A percentile compares a stretch with the other conserved stretches of the same genome.
Conservation (phyloP, 225 moss, liverwort and hornwort species). For the Straminergon stramineum region DNA sequence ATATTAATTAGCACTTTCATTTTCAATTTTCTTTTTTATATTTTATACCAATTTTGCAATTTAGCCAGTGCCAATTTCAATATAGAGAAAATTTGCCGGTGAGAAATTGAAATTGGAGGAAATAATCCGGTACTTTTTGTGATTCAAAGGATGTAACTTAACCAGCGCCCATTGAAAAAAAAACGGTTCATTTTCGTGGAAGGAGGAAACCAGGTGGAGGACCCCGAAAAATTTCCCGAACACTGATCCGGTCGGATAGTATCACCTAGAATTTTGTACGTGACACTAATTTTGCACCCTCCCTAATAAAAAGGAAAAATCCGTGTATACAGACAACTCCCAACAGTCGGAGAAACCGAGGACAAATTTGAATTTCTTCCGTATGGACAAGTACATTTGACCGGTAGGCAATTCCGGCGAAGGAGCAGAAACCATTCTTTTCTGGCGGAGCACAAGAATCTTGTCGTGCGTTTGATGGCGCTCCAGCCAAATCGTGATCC, state of each 20-base stretch:
- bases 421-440: neutral
- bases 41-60: too few species aligned
- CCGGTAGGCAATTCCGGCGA: neutral
- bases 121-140: too few species aligned
- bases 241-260: neutral
- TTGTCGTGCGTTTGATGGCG: neutral
- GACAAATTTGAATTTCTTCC: neutral
- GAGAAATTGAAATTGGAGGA: too few species aligned
- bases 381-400: neutral
- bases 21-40: too few species aligned
- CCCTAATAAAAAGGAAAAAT: neutral
- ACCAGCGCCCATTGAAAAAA: too few species aligned
- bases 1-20: too few species aligned
- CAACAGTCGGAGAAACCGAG: neutral
- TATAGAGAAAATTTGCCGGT: too few species aligned
- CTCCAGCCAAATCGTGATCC: neutral
- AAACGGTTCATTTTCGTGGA: too few species aligned
- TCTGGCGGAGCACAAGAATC: neutral
- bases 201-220: too few species aligned
- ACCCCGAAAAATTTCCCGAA: too few species aligned
- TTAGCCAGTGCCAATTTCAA: too few species aligned
- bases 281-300: neutral
- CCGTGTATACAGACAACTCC: neutral
- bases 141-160: too few species aligned
- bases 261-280: neutral